Base-by-base conservation (phyloP, 2,329 filamentous ascomycete species). In the Periconia sp. region DNA sequence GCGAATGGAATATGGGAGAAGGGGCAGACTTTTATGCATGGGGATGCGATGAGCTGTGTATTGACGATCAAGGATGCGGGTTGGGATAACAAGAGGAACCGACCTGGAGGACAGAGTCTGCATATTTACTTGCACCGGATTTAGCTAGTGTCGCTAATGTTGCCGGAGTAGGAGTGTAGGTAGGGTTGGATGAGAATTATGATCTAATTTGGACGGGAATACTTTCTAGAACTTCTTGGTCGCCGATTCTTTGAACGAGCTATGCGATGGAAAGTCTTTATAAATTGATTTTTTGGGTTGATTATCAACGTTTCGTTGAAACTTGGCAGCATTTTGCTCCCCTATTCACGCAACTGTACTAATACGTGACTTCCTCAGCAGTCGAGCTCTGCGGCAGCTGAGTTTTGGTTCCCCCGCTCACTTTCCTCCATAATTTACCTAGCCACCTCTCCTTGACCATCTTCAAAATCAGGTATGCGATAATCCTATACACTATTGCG, bases 401-500 rank as follows among this genome's bases (percentile, higher is more conserved):
- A 17, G 26, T 12, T 9, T 19, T 19, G 3, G 24, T 30, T 11
- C 25, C 32, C 11, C 37, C 51, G 10, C 56, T 50, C 12, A 60
- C n/a, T 17, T 48, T 63, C 22, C 45, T 56, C 65, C 63, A 68
- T n/a, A 56, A 4, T 29, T 46, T 61, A 2, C 61, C 60, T 1
- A 65, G 9, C 80, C 81, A 83, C 46, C 78, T 73, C 39, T 75
- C 79, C 57, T 82, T 77, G 48, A 76, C 77, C 10, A 73, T 57
- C 58, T 79, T 79, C 49, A 88, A 50, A 32, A 87, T 48, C 3
- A 70, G 59, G 75, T 82, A 88, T 0, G 84, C 83, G 8, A 89
- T 57, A 3, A 87, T 22, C 7, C 88, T 73, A 67, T 91, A 91
- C 5, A 79, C 74, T 1, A 90, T 74, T 2, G 85, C 76, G 43